These are phyloP conservation scores for Breynia disticha DNA, from an alignment of 441 rosid species.

Conservation along the genomic window DNA sequence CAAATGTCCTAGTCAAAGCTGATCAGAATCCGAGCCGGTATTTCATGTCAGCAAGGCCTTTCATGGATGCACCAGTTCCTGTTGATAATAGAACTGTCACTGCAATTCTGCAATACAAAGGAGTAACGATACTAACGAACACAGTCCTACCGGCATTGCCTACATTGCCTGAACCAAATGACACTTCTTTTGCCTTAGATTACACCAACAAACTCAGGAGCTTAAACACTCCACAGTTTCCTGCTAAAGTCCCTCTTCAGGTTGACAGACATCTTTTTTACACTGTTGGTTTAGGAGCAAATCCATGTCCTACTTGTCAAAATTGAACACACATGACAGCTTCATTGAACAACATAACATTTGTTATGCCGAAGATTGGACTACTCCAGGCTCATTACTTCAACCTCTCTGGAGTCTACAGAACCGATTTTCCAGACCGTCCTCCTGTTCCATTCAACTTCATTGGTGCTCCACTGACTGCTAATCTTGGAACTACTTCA, in stretches of 20 bases:
- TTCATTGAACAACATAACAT: conserved; percentile 38
- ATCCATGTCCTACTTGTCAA: conserved; percentile 46
- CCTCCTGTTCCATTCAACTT: conserved; percentile 35
- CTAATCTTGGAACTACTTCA: conserved; percentile 26
- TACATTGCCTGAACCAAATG: conserved; percentile 11
- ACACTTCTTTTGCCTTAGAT: conserved; percentile 5
- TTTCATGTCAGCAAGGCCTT: conserved; percentile 17
- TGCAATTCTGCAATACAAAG: conserved; percentile 17
- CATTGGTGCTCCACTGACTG: conserved; percentile 40
- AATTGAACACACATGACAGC: conserved; percentile 41
- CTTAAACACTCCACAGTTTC: conserved; percentile 32
- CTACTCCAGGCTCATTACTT: conserved; percentile 32
- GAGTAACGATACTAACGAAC: conserved; percentile 4
- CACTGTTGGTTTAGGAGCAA: conserved; percentile 41
- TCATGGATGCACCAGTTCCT: conserved; percentile 15
- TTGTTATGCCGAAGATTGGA: conserved; percentile 28
- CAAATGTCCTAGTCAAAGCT: conserved; percentile 23
- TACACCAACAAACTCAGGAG: conserved; percentile 30
- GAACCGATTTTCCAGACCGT: conserved; percentile 32
- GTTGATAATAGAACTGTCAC: conserved; percentile 13
- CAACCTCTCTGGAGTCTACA: conserved; percentile 24
- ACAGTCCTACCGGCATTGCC: conserved; percentile 8
- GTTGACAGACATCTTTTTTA: conserved; percentile 31
- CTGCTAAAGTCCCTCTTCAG: conserved; percentile 34
- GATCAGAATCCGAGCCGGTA: conserved; percentile 15